Conservation (phyloP, 148 eudicot species). For the Rhododendron kiyosumense region DNA sequence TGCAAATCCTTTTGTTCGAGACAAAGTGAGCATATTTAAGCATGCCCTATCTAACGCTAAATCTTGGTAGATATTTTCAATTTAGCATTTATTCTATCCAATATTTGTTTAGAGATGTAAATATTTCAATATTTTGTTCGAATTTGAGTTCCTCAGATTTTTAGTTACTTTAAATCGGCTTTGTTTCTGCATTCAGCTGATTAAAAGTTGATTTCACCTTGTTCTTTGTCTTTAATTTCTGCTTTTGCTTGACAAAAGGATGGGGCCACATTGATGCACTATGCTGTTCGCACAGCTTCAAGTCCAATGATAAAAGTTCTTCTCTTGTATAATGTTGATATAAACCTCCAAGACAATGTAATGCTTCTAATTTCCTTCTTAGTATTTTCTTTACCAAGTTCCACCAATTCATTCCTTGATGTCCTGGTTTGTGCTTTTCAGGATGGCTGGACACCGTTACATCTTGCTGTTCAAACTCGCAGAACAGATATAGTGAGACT, state of each 20-base stretch:
- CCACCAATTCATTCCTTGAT: neutral
- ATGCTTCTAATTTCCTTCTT: slow-evolving; percentile 14
- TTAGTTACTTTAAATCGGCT: neutral
- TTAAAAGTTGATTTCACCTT: neutral
- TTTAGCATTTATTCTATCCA: neutral
- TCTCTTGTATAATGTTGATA: slow-evolving; percentile 74
- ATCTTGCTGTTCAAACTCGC: slow-evolving; percentile 91
- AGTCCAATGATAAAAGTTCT: slow-evolving; percentile 72
- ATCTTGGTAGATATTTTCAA: neutral
- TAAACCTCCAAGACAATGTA: slow-evolving; percentile 86
- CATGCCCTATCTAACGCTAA: neutral
- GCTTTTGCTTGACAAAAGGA: slow-evolving; percentile 38
- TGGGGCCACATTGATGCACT: slow-evolving; percentile 93
- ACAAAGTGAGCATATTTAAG: slow-evolving; percentile 51
- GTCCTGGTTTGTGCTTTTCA: slow-evolving; percentile 17
- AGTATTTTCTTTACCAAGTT: neutral
- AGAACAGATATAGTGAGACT: slow-evolving; percentile 95
- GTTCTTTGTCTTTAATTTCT: neutral
- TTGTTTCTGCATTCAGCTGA: neutral
- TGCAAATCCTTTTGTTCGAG: slow-evolving; percentile 75
- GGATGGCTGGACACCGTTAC: slow-evolving; percentile 98
- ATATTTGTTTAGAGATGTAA: neutral
- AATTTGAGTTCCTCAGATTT: neutral
- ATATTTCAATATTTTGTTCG: neutral
- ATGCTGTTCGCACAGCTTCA: slow-evolving; percentile 81